Base-by-base conservation (phyloP, 768 basidiomycete species). In the Kwoniella newhampshirensis region DNA sequence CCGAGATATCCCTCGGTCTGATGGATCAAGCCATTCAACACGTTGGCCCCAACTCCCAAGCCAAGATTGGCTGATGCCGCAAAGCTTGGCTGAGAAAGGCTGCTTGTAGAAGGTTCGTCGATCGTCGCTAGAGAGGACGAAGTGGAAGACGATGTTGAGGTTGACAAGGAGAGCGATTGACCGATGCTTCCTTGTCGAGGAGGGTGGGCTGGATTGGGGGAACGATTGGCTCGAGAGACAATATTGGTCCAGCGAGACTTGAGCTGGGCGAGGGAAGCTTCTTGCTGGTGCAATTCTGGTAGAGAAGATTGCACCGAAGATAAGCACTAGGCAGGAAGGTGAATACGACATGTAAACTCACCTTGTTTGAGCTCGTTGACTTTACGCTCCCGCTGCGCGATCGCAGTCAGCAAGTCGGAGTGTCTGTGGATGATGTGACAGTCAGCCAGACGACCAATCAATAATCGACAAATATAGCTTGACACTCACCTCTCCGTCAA, bases 321-420 rank as follows among this genome's bases (percentile, higher is more conserved):
- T 40, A 15, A 51, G 26, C n/a, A 26, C n/a, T 5, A 15, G n/a
- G 15, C 1, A 46, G 26, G 3, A 26, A 37, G 43, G 17, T 3
- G 49, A 20, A n/a, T 25, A 42, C 11, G 39, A 47, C 7, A 3
- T 28, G 6, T 20, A 20, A 2, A 58, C 70, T 30, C 17, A 71
- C 70, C 70, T 35, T 68, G 71, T 36, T 48, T 48, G 17, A 70
- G 57, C 44, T 73, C 71, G 26, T 66, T 64, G 20, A 73, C 68
- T 20, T 59, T 30, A 12, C 68, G 44, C 37, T 73, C 71, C 30
- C 61, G 60, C 52, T 73, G 66, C 30, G 71, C 71, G 42, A 73
- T 73, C 2, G 53, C 35, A 1, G 63, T 65, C 4, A 73, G 52
- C 2, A 73, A 51, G 23, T 73, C 71, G 21, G 66, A 66, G 43